These are phyloP conservation scores for Alisma plantagoaquatica DNA, from an alignment of 106 monocot species.

Conservation along the genomic window DNA sequence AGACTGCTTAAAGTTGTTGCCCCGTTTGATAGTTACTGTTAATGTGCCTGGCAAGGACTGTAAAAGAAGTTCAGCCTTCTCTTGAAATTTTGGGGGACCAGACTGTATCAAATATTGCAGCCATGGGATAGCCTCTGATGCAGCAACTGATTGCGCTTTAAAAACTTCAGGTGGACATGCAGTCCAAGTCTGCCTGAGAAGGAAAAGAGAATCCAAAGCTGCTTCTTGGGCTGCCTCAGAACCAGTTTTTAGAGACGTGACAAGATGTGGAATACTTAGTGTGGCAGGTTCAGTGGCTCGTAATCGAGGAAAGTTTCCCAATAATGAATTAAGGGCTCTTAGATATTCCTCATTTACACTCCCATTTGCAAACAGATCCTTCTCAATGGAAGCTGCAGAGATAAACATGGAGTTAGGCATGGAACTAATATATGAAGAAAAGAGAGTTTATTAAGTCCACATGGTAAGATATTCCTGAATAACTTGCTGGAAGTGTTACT, in stretches of 20 bases:
- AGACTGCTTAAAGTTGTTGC: conserved; percentile 85
- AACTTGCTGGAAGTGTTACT: too few relatives aligned
- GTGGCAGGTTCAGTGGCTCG: conserved; percentile 79
- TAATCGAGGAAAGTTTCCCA: conserved; percentile 75
- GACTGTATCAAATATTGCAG: conserved; percentile 77
- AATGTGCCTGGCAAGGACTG: conserved; percentile 82
- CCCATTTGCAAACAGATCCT: conserved; percentile 55
- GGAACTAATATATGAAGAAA: neutral
- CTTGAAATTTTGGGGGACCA: conserved; percentile 82
- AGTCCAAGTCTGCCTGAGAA: conserved; percentile 77
- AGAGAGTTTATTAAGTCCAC: too few relatives aligned
- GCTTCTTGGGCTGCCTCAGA: conserved; percentile 72
- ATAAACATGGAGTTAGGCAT: neutral
- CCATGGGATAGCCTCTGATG: conserved; percentile 79
- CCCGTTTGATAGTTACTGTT: conserved; percentile 74
- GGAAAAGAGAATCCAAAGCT: conserved; percentile 64
- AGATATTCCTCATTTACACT: conserved; percentile 63
- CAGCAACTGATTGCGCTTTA: conserved; percentile 65
- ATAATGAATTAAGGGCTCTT: conserved; percentile 60
- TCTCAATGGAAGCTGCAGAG: conserved; percentile 75
- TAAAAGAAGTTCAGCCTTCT: conserved; percentile 69
- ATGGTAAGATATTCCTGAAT: too few relatives aligned
- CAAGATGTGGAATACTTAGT: conserved; percentile 74
- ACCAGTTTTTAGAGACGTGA: conserved; percentile 57
- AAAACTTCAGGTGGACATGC: conserved; percentile 68